phyloP scores from a whole-genome alignment of 495 filamentous ascomycete genomes.

The Podospora bellae-mahoneyi region DNA sequence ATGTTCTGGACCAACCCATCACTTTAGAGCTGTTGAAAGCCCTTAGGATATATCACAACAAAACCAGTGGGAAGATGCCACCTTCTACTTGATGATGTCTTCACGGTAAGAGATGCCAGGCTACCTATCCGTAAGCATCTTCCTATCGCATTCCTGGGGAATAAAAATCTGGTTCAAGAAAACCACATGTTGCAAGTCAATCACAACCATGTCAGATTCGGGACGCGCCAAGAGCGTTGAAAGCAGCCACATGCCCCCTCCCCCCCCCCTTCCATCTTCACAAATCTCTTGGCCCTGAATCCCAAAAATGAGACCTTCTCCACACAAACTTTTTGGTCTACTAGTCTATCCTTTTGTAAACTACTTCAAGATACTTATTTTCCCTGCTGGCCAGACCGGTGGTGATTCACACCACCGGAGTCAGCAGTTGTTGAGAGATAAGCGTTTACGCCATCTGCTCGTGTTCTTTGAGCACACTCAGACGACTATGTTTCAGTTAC shows the following conservation, averaged over 20 bases:
- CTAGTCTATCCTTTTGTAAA: too few relatives aligned
- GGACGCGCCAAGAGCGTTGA: conserved; percentile 12
- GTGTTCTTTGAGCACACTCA: too few relatives aligned
- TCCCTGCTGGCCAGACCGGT: neutral
- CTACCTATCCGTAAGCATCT: neutral
- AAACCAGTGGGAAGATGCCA: neutral
- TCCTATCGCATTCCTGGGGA: neutral
- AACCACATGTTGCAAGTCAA: neutral
- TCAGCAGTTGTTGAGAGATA: too few relatives aligned
- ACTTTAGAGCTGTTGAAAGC: neutral
- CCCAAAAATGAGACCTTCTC: neutral
- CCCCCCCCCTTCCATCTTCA: conserved; percentile 9
- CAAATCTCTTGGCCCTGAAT: neutral
- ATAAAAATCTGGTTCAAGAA: neutral
- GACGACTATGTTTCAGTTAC: too few relatives aligned
- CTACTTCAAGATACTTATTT: neutral
- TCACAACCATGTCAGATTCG: neutral
- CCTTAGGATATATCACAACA: neutral
- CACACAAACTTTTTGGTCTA: neutral
- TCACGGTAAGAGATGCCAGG: neutral
- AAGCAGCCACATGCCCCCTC: conserved; percentile 3
- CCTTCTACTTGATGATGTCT: neutral
- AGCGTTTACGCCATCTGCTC: too few relatives aligned
- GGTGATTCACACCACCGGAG: too few relatives aligned
- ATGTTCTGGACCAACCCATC: neutral